These are phyloP conservation scores for Limnanthes douglasii DNA, from an alignment of 345 rosid species.

Conservation along the genomic window DNA sequence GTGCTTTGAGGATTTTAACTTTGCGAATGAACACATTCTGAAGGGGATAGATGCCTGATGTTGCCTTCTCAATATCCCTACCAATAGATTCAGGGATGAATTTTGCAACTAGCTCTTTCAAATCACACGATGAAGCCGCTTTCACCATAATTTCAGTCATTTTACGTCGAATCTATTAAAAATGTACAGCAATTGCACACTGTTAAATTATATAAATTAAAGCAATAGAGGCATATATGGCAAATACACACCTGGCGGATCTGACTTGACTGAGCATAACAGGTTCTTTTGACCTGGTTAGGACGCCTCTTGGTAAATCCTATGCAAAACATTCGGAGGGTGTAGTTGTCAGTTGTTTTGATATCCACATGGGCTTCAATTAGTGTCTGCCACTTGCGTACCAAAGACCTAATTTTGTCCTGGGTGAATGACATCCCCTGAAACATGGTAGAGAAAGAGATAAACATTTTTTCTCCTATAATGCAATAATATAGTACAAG, in stretches of 20 bases:
- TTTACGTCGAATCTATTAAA: conserved; percentile 58
- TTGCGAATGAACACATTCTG: conserved; percentile 86
- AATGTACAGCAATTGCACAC: not conserved
- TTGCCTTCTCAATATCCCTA: conserved; percentile 80
- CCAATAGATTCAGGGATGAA: conserved; percentile 84
- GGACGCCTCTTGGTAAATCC: conserved; percentile 89
- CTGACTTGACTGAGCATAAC: conserved; percentile 95
- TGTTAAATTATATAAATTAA: not conserved
- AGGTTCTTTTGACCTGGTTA: conserved; percentile 88
- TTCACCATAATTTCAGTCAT: conserved; percentile 84
- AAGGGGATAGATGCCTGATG: conserved; percentile 62
- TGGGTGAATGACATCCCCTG: conserved; percentile 94
- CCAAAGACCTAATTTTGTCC: conserved; percentile 92
- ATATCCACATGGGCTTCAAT: conserved; percentile 96
- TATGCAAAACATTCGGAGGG: conserved; percentile 83
- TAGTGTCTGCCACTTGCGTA: conserved; percentile 86
- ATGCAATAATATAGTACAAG: no score
- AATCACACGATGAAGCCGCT: conserved; percentile 78
- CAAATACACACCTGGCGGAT: conserved; percentile 32
- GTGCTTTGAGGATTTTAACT: conserved; percentile 89
- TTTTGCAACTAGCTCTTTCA: conserved; percentile 74
- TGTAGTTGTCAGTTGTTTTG: conserved; percentile 80
- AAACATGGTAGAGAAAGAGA: not conserved
- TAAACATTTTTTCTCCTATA: not conserved
- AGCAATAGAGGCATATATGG: not conserved